phyloP scores from a whole-genome alignment of 768 basidiomycete genomes.

The Psilocybe cyanescens region DNA sequence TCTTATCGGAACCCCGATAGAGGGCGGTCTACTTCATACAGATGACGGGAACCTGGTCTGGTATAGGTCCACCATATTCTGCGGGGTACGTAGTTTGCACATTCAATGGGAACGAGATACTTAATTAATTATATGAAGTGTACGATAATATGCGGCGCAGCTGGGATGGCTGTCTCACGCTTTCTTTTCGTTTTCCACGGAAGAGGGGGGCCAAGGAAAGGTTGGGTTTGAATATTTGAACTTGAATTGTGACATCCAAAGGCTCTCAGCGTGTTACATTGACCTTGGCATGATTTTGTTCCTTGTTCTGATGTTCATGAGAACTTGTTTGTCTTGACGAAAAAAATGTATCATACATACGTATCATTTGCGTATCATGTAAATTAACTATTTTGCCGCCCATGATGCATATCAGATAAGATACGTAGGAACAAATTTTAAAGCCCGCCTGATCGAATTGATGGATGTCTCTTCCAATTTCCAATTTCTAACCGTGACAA shows the following conservation, averaged over 20 bases:
- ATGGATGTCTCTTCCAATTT: not conserved
- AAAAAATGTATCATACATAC: not conserved
- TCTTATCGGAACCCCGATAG: constrained; percentile 52
- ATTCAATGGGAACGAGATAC: not conserved
- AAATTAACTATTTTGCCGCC: not conserved
- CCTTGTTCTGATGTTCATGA: too few species aligned
- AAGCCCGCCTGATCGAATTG: not conserved
- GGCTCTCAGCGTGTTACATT: not conserved
- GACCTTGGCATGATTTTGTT: too few species aligned
- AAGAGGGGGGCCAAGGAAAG: constrained; percentile 12
- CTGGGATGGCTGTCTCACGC: constrained; percentile 33
- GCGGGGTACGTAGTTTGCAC: constrained; percentile 33
- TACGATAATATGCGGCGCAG: constrained; percentile 29
- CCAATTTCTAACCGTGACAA: too few species aligned
- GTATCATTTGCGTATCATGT: not conserved
- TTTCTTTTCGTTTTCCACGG: constrained; percentile 27
- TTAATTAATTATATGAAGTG: constrained; percentile 20
- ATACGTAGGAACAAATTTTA: not conserved
- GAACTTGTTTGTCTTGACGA: too few species aligned
- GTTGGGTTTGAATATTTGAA: constrained; percentile 12
- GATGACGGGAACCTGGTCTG: constrained; percentile 30
- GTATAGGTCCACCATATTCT: constrained; percentile 44
- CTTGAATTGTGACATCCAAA: not conserved
- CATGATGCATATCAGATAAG: not conserved
- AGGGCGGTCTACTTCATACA: constrained; percentile 45